Evolutionary conservation across 176 grass and related monocot species (phyloP).

Genomic region (Panicum miliaceum): DNA sequence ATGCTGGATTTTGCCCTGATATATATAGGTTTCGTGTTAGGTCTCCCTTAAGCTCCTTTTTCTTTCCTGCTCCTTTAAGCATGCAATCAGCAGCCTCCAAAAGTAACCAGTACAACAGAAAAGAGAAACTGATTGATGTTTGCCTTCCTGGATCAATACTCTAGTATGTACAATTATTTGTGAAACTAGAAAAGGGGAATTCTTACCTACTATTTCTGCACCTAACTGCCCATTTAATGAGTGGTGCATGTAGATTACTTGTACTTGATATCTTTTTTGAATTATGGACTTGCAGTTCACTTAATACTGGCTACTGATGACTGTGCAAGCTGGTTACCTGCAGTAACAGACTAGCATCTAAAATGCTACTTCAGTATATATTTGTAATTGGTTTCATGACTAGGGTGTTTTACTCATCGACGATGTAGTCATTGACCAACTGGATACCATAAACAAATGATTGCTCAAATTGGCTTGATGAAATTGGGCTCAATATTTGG

Average conservation of each 20-base stretch:
- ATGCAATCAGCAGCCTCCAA: not conserved
- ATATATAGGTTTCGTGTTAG: conserved; percentile 33
- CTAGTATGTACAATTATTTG: not conserved
- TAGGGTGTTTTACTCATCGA: not conserved
- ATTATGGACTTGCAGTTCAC: not conserved
- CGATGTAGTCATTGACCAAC: not conserved
- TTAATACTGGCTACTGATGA: not conserved
- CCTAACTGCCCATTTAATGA: not conserved
- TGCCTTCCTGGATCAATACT: not conserved
- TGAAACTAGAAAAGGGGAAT: not conserved
- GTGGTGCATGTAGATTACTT: not conserved
- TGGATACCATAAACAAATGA: not conserved
- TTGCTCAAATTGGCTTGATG: not conserved
- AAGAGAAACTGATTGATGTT: not conserved
- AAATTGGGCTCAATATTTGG: not conserved
- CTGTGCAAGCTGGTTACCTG: not conserved
- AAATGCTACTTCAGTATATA: not conserved
- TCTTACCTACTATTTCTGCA: not conserved
- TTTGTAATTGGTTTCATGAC: not conserved
- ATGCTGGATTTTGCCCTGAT: not conserved
- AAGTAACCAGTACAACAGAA: not conserved
- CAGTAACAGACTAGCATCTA: not conserved
- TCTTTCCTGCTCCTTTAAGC: not conserved
- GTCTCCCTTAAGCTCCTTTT: conserved; percentile 15
- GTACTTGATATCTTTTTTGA: too few species aligned